Evolutionary conservation across 495 filamentous ascomycete genomes (phyloP).

Genomic region (Cercophora newfieldiana): DNA sequence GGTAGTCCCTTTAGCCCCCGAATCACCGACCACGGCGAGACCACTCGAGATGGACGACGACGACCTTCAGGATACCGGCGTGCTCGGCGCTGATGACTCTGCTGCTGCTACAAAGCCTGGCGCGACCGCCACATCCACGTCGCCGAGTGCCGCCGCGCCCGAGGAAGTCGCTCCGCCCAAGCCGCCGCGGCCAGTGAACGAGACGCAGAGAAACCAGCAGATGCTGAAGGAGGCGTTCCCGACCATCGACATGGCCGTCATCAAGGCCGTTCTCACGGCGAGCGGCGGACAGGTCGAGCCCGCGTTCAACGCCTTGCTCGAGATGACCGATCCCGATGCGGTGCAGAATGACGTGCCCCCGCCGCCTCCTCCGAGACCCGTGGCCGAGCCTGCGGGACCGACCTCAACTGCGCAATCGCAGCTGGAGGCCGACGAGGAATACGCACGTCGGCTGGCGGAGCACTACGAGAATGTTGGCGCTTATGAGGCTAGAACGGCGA

Average conservation of each 20-base stretch:
- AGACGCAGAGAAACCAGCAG: constrained; percentile 78
- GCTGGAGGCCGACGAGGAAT: constrained; percentile 86
- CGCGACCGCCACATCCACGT: constrained; percentile 26
- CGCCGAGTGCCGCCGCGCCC: constrained; percentile 36
- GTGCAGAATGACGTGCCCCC: constrained; percentile 63
- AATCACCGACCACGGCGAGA: constrained; percentile 83
- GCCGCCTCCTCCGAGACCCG: constrained; percentile 69
- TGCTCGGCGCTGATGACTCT: constrained; percentile 41
- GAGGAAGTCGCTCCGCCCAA: constrained; percentile 70
- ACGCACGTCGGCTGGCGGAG: constrained; percentile 89
- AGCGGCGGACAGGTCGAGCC: constrained; percentile 88
- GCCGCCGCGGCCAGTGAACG: constrained; percentile 81
- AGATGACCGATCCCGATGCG: constrained; percentile 91
- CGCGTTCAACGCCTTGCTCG: constrained; percentile 92
- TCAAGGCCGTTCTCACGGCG: constrained; percentile 84
- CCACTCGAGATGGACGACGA: constrained; percentile 88
- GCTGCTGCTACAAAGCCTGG: constrained; percentile 42
- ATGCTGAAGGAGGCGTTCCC: constrained; percentile 96
- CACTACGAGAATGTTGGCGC: constrained; percentile 70
- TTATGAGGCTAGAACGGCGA: constrained; percentile 53
- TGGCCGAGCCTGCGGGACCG: constrained; percentile 40
- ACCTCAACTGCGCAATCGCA: constrained; percentile 68
- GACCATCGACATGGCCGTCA: constrained; percentile 71
- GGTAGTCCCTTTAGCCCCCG: constrained; percentile 45
- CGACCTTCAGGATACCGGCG: constrained; percentile 62